Evolutionary conservation across 148 eudicot genomes (phyloP).

Genomic region (Rheum nobile): DNA sequence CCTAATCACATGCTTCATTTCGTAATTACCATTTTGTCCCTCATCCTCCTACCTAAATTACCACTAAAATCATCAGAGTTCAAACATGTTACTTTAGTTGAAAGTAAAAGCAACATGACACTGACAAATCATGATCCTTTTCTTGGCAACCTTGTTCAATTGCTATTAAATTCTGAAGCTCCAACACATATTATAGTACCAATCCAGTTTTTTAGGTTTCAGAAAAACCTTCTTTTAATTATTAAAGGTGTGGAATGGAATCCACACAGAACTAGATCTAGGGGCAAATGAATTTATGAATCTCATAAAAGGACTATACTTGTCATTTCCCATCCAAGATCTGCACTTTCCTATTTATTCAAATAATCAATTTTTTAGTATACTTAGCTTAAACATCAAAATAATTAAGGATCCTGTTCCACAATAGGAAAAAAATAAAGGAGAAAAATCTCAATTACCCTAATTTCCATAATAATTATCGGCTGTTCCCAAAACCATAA

Average conservation of each 20-base stretch:
- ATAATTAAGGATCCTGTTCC: not conserved
- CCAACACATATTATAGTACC: not conserved
- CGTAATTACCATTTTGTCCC: not conserved
- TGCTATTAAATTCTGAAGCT: not conserved
- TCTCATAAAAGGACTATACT: not conserved
- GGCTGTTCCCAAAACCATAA: not conserved
- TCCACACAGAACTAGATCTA: not conserved
- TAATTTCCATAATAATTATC: not conserved
- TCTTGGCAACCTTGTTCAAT: constrained; percentile 1
- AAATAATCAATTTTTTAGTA: too few species aligned
- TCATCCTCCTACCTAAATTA: not conserved
- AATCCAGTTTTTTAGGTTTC: not conserved
- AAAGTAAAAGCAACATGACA: constrained; percentile 2
- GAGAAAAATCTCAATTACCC: not conserved
- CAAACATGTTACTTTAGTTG: not conserved
- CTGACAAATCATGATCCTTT: constrained; percentile 1
- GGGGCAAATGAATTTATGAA: not conserved
- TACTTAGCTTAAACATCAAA: not conserved
- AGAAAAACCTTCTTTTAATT: not conserved
- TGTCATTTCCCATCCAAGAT: not conserved
- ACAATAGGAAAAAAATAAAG: not conserved
- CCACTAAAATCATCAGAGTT: not conserved
- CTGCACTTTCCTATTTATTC: not conserved
- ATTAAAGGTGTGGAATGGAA: not conserved
- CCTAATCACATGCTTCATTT: not conserved